Conservation (phyloP, 2,329 filamentous ascomycete genomes). For the Verticillium albo-atrum region DNA sequence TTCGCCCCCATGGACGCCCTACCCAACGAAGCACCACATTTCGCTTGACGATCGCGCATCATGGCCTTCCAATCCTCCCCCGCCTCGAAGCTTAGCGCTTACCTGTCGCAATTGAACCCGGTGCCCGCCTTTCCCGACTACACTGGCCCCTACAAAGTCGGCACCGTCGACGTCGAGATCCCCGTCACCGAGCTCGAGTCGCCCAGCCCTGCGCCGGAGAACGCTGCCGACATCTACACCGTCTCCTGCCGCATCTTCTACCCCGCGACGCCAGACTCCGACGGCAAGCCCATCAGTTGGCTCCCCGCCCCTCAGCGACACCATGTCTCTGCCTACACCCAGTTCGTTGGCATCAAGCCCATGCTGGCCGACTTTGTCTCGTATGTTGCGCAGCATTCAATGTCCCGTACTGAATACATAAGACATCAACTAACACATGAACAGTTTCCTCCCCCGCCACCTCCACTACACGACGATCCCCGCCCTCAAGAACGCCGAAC, state of each 20-base stretch:
- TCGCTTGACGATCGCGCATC: not conserved
- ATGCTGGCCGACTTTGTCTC: conserved; percentile 55
- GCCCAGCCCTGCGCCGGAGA: conserved; percentile 48
- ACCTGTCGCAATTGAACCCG: conserved; percentile 57
- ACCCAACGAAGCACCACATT: not conserved
- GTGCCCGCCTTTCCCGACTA: conserved; percentile 71
- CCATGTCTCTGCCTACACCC: conserved; percentile 69
- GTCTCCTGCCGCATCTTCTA: conserved; percentile 82
- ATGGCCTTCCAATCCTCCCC: not conserved
- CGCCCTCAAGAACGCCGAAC: conserved; percentile 64
- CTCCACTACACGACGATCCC: conserved; percentile 72
- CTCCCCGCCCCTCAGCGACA: conserved; percentile 71
- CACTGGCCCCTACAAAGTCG: conserved; percentile 73
- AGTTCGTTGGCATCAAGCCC: conserved; percentile 65
- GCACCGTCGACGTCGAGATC: conserved; percentile 76
- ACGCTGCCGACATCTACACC: conserved; percentile 59
- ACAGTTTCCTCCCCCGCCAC: conserved; percentile 63
- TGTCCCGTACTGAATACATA: too few relatives aligned
- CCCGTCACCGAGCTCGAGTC: conserved; percentile 57
- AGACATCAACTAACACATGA: not conserved
- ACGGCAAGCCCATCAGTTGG: conserved; percentile 65
- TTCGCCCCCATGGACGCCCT: not conserved
- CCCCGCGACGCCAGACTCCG: conserved; percentile 53
- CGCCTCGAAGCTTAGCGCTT: conserved; percentile 36
- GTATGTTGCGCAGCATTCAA: conserved; percentile 34